phyloP scores from a whole-genome alignment of 2,329 filamentous ascomycete genomes.

The Venturia oleaginea region DNA sequence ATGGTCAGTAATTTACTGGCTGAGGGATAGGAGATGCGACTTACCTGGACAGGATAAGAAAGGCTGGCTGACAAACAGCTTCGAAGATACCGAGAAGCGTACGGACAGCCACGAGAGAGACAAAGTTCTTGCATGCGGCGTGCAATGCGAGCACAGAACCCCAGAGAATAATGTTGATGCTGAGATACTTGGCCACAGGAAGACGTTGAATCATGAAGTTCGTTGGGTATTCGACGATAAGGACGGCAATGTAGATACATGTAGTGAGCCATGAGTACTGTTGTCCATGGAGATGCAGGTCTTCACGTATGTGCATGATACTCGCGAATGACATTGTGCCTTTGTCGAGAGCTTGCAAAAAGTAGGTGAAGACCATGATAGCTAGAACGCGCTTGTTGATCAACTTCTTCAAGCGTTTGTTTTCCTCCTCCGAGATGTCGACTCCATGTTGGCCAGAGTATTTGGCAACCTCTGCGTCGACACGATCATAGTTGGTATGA shows the following conservation, averaged over 20 bases:
- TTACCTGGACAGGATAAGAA: constrained; percentile 51
- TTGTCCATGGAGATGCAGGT: constrained; percentile 24
- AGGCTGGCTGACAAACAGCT: constrained; percentile 58
- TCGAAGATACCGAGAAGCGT: constrained; percentile 64
- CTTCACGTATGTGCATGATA: constrained; percentile 34
- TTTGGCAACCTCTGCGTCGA: constrained; percentile 63
- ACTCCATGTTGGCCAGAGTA: constrained; percentile 52
- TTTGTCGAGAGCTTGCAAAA: constrained; percentile 61
- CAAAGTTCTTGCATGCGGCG: constrained; percentile 52
- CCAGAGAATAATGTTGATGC: constrained; percentile 57
- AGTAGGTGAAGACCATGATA: constrained; percentile 67
- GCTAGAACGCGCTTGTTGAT: constrained; percentile 60
- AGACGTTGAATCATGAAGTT: constrained; percentile 56
- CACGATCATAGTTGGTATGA: constrained; percentile 47
- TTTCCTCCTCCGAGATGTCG: constrained; percentile 51
- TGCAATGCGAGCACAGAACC: constrained; percentile 51
- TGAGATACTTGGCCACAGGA: constrained; percentile 59
- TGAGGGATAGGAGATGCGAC: background rate
- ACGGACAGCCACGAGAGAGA: constrained; percentile 49
- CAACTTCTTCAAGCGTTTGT: constrained; percentile 50
- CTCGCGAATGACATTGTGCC: constrained; percentile 52
- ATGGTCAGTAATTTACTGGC: background rate
- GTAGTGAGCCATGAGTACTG: constrained; percentile 65
- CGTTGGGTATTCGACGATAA: constrained; percentile 64
- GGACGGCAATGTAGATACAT: constrained; percentile 63